Evolutionary conservation across 2,329 filamentous ascomycete genomes (phyloP).

Genomic region (Ascochyta pisi): DNA sequence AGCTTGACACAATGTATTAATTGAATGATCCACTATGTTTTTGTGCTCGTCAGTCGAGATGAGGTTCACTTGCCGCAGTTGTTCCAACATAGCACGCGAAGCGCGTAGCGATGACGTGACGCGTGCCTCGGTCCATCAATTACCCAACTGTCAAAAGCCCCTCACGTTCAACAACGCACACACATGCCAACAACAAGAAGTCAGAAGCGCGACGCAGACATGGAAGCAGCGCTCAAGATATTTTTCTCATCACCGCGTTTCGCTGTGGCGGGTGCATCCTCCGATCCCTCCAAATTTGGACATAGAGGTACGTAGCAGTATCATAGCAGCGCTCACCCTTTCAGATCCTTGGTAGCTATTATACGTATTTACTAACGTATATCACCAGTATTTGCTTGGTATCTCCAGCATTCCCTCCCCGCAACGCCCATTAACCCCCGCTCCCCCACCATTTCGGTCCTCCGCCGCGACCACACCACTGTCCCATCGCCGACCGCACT

Average conservation of each 20-base stretch:
- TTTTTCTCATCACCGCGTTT: conserved; percentile 85
- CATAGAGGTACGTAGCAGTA: conserved; percentile 71
- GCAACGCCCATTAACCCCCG: conserved; percentile 86
- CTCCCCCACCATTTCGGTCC: conserved; percentile 68
- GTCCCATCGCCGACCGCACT: conserved; percentile 71
- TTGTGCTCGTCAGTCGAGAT: neutral
- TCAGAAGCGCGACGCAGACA: conserved; percentile 46
- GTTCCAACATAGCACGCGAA: conserved; percentile 16
- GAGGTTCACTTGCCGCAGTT: neutral
- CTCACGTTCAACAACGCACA: neutral
- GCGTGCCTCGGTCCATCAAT: conserved; percentile 20
- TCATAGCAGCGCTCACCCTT: neutral
- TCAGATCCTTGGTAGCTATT: neutral
- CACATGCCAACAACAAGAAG: conserved; percentile 37
- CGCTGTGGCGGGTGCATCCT: conserved; percentile 89
- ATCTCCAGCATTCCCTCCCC: conserved; percentile 75
- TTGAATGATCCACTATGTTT: neutral
- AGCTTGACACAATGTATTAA: neutral
- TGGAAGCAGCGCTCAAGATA: conserved; percentile 73
- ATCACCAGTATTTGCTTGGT: conserved; percentile 85
- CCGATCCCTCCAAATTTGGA: conserved; percentile 84
- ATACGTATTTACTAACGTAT: neutral
- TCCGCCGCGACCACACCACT: conserved; percentile 65
- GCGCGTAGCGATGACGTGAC: conserved; percentile 28
- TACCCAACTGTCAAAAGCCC: neutral